Evolutionary conservation across 1,139 yeast species (phyloP).

Genomic region (Geotrichum carabidarum): DNA sequence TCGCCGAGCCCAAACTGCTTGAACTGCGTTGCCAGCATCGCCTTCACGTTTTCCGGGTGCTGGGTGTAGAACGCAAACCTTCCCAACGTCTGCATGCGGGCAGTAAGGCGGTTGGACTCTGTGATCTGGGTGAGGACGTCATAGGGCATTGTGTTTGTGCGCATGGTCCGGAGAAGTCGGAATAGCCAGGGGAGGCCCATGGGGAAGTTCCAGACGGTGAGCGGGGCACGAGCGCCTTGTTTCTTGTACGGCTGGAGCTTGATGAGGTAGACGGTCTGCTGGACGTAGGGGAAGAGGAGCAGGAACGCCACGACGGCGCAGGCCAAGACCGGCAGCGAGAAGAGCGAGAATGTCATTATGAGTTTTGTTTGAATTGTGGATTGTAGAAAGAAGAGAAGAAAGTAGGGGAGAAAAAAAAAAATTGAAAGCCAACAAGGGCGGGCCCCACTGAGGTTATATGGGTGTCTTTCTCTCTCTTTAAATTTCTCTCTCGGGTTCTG

Average conservation of each 20-base stretch:
- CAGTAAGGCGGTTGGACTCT: slow-evolving; percentile 1
- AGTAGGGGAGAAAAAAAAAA: not conserved
- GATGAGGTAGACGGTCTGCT: not conserved
- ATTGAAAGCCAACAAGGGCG: too few species aligned
- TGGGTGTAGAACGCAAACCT: slow-evolving; percentile 33
- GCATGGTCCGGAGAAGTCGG: not conserved
- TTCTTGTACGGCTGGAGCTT: not conserved
- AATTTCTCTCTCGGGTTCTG: too few species aligned
- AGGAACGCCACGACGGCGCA: not conserved
- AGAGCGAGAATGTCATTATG: not conserved
- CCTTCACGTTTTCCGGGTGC: slow-evolving; percentile 46
- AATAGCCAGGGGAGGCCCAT: slow-evolving; percentile 6
- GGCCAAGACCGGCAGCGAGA: not conserved
- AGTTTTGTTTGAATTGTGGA: not conserved
- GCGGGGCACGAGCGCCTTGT: not conserved
- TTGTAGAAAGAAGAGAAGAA: not conserved
- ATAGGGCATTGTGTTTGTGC: not conserved
- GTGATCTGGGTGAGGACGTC: not conserved
- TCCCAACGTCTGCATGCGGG: slow-evolving; percentile 13
- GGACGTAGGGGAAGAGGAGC: not conserved
- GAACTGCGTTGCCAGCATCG: slow-evolving; percentile 41
- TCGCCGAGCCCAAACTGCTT: slow-evolving; percentile 49
- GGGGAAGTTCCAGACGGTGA: slow-evolving; percentile 2
- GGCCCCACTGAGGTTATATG: too few species aligned
- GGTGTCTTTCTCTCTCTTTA: too few species aligned